Percentiles rank a stretch among this genome's conserved stretches.
Conservation (phyloP, 2,329 filamentous ascomycete species). For the Moelleriella libera region DNA sequence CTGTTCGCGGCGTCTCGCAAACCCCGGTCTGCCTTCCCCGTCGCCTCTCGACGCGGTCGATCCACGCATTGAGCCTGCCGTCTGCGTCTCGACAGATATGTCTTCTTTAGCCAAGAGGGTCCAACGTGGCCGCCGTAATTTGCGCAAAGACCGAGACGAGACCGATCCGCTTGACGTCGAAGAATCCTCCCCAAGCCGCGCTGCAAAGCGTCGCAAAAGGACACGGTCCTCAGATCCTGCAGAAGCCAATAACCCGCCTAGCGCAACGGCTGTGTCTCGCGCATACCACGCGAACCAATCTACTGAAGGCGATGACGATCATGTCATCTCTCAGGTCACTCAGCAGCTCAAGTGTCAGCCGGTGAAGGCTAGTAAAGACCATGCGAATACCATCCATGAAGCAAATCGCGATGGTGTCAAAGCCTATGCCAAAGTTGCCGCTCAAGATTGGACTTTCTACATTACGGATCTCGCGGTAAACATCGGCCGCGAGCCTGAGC, state of each 20-base stretch:
- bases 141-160: constrained; percentile 21
- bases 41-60: too few relatives aligned
- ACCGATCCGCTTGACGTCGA: constrained; percentile 24
- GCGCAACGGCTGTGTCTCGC: constrained; percentile 12
- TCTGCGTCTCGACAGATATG: too few relatives aligned
- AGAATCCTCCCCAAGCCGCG: constrained; percentile 44
- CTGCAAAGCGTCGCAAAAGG: constrained; percentile 52
- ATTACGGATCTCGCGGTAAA: constrained; percentile 61
- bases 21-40: not conserved
- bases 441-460: constrained; percentile 74
- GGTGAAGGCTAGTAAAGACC: constrained; percentile 46
- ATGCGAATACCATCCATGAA: constrained; percentile 50
- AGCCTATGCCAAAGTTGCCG: constrained; percentile 72
- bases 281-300: constrained; percentile 21
- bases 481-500: constrained; percentile 57
- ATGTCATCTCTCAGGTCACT: constrained; percentile 40
- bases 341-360: constrained; percentile 33
- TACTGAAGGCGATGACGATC: constrained; percentile 36
- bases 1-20: not conserved
- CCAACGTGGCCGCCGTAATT: constrained; percentile 22
- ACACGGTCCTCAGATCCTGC: constrained; percentile 11
- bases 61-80: too few relatives aligned
- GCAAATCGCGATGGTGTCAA: constrained; percentile 47
- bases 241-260: constrained; percentile 6
- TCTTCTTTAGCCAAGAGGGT: constrained; percentile 19